Base-by-base conservation (phyloP, 2,329 filamentous ascomycete genomes). In the Neopestalotiopsis rosae region DNA sequence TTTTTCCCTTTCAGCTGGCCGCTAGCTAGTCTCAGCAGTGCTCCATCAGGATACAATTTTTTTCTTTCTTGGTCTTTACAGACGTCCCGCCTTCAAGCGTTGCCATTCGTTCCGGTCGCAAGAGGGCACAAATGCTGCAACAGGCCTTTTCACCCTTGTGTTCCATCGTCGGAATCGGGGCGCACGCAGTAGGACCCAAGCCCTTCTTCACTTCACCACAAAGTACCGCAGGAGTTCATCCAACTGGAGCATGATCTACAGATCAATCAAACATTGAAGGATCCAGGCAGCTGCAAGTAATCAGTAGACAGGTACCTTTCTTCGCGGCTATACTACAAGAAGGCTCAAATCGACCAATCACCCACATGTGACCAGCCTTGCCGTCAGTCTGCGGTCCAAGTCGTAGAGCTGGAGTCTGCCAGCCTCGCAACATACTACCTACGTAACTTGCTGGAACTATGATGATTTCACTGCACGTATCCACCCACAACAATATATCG, bases 341-440 rank as follows among this genome's bases (percentile, higher is more conserved):
- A 14, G 5, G 30, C 17, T 32, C 59, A 62, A 62, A 10, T 32
- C 30, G 24, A 32, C 28, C 12, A 62, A 28, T 28, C n/a, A 34
- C 20, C 45, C 17, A 52, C n/a, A 9, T n/a, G n/a, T 40, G 4
- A 34, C 32, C 59, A 62, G 59, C 59, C 59, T 62, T 34, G 59
- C 32, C n/a, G 10, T 10, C 34, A 38, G 34, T 40, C 9, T 34
- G n/a, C 12, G 59, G 59, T 17, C 20, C 32, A n/a, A 30, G n/a
- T 14, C 4, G 12, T 5, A 14, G 59, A 30, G 30, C 40, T 20
- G 32, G 30, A 34, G 14, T 38, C 7, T 38, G 28, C 59, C 59
- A 62, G 59, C 59, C 59, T 62, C 40, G 59, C 32, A 42, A 34
- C 32, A 62, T 62, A 28, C 24, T 28, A 28, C 24, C 17, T 24